Conservation (phyloP, 805 yeast species). For the Candida caryicola region DNA sequence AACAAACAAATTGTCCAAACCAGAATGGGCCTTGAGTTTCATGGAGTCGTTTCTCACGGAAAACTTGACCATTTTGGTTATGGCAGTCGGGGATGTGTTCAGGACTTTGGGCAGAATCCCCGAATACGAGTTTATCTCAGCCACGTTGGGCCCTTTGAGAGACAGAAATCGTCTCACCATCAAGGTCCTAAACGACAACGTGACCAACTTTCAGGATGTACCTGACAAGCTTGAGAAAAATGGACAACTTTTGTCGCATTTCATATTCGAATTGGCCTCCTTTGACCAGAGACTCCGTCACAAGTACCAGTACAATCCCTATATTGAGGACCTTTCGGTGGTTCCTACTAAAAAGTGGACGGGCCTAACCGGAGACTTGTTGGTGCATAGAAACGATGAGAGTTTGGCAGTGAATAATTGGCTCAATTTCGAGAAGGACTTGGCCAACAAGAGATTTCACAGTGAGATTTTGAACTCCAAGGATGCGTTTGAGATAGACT, state of each 20-base stretch:
- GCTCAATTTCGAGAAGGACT: slow-evolving; percentile 51
- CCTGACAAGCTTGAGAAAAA: slow-evolving; percentile 28
- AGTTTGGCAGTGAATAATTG: slow-evolving; percentile 41
- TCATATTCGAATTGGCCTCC: slow-evolving; percentile 53
- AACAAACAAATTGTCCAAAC: slow-evolving; percentile 63
- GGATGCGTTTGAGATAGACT: slow-evolving; percentile 57
- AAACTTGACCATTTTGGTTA: slow-evolving; percentile 39
- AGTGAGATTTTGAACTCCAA: slow-evolving; percentile 46
- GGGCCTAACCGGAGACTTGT: slow-evolving; percentile 45
- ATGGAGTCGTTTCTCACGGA: slow-evolving; percentile 41
- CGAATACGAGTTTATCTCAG: slow-evolving; percentile 41
- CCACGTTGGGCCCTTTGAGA: slow-evolving; percentile 46
- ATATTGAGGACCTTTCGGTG: slow-evolving; percentile 15
- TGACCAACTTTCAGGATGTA: slow-evolving; percentile 12
- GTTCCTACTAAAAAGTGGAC: slow-evolving; percentile 40
- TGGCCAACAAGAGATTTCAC: slow-evolving; percentile 50
- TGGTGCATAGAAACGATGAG: slow-evolving; percentile 27
- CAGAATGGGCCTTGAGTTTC: slow-evolving; percentile 67
- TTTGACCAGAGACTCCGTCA: slow-evolving; percentile 53
- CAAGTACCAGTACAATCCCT: slow-evolving; percentile 48
- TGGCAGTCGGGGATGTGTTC: slow-evolving; percentile 37
- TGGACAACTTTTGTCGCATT: slow-evolving; percentile 54
- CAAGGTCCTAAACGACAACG: slow-evolving; percentile 20
- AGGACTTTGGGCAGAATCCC: slow-evolving; percentile 23
- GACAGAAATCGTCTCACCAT: slow-evolving; percentile 37